Percentiles rank a stretch among this genome's conserved stretches.
Evolutionary conservation across 495 filamentous ascomycete species (phyloP).

Genomic region (Aspergillus egyptiacus): DNA sequence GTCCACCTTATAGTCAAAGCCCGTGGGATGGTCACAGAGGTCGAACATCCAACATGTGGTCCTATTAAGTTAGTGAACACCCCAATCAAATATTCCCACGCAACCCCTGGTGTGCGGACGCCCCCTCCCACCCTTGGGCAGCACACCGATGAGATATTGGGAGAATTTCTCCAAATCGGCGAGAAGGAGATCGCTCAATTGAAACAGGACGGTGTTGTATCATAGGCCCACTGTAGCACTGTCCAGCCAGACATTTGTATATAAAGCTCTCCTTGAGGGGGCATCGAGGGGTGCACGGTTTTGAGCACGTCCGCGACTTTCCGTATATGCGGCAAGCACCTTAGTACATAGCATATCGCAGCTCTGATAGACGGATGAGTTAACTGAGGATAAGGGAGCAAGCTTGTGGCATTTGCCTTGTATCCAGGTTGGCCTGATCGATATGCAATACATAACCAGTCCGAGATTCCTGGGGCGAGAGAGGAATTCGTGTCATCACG

Average conservation of each 20-base stretch:
- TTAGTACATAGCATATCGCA: too few species aligned
- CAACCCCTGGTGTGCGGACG: constrained; percentile 66
- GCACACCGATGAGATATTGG: constrained; percentile 83
- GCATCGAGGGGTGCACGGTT: not conserved
- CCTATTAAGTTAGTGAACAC: constrained; percentile 86
- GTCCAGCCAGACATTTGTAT: not conserved
- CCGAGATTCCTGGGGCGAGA: too few species aligned
- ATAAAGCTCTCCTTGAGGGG: not conserved
- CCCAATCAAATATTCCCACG: constrained; percentile 91
- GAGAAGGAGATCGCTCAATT: constrained; percentile 56
- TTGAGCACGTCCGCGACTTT: not conserved
- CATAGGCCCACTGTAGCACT: constrained; percentile 29
- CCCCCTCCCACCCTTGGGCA: constrained; percentile 84
- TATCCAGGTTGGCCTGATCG: too few species aligned
- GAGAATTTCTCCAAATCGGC: constrained; percentile 57
- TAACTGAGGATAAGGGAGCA: not conserved
- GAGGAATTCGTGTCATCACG: not conserved
- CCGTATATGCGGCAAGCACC: not conserved
- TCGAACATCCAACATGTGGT: constrained; percentile 78
- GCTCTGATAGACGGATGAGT: too few species aligned
- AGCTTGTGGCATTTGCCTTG: too few species aligned
- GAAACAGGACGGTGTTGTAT: constrained; percentile 63
- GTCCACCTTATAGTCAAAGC: constrained; percentile 54
- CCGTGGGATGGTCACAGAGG: constrained; percentile 78
- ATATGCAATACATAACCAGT: too few species aligned